Evolutionary conservation across 805 yeast species (phyloP), one percentile per base, ranked within the genome.

Genomic region (Lachancea waltii): DNA sequence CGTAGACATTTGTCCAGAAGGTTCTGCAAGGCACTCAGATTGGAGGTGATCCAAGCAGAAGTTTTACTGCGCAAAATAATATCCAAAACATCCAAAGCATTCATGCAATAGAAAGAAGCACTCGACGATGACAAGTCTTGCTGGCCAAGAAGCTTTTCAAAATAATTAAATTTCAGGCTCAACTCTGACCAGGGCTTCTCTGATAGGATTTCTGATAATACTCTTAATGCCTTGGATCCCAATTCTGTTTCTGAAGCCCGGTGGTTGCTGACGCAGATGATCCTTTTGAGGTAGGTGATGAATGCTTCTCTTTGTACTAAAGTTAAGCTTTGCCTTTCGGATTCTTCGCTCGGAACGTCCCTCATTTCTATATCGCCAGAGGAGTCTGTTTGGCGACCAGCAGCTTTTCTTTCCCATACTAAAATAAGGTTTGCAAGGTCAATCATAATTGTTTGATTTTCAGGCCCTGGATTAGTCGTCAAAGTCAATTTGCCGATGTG

Each of bases 401-500:
- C n/a, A 1, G 80, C 70, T 45, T 65, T 71, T 5, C 68, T 69
- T 58, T 89, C 97, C 98, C 98, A 92, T 33, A 74, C 74, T 43
- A 87, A 65, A 38, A 92, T 77, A 43, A 90, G 61, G 41, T 86
- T 95, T 0, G 95, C 94, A 40, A 92, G 63, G 47, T 90, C 97
- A 42, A 90, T 83, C 0, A 96, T 95, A 44, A 90, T 63, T 0
- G 76, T 69, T 55, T 87, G 97, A 49, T 82, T 85, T 45, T 90
- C 96, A 16, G 77, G 55, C 1, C 85, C 79, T 3, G 92, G 79
- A 49, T 81, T 84, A 4, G 87, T 78, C 51, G 79, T 65, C 34
- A 85, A 77, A 0, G 94, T 83, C 36, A 92, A 66, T 53, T 87
- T 86, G 11, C 95, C 95, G 87, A 92, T 84, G 1, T 95, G 95